These are phyloP conservation scores for Brassica hybrid DNA, from an alignment of 441 rosid genomes.

Conservation along the genomic window DNA sequence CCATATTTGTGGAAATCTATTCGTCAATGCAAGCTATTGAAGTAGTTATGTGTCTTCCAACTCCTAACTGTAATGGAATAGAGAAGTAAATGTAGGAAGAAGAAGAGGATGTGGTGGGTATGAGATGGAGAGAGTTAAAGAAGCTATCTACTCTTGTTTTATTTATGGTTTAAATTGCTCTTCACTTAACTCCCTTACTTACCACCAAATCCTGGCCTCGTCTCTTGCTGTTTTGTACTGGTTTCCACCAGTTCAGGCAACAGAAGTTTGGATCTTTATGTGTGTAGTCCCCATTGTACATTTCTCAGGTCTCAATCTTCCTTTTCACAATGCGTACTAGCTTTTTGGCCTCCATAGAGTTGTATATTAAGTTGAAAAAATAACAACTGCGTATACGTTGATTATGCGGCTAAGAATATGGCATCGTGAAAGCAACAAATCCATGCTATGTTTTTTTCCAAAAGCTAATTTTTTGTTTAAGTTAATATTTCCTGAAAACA, in stretches of 20 bases:
- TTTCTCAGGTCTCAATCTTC: background rate
- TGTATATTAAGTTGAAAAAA: constrained; percentile 10
- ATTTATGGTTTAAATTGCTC: constrained; percentile 31
- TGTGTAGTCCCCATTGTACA: constrained; percentile 19
- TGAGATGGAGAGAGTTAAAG: constrained; percentile 17
- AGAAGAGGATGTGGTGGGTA: constrained; percentile 36
- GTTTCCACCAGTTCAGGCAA: constrained; percentile 29
- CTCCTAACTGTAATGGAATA: constrained; percentile 43
- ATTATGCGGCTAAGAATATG: no score
- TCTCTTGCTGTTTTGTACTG: constrained; percentile 29
- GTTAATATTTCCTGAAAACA: no score
- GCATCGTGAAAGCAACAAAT: no score
- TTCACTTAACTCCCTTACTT: constrained; percentile 36
- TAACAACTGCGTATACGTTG: background rate
- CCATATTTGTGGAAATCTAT: constrained; percentile 37
- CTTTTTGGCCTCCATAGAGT: background rate
- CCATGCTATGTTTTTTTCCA: no score
- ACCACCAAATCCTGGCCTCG: constrained; percentile 34
- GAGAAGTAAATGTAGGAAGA: constrained; percentile 41
- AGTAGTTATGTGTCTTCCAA: constrained; percentile 40
- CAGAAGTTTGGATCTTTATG: constrained; percentile 31
- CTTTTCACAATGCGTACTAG: background rate
- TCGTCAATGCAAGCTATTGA: constrained; percentile 42
- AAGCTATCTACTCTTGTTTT: constrained; percentile 31
- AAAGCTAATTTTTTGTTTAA: no score